Percentiles rank a stretch among this genome's conserved stretches.
phyloP scores from a whole-genome alignment of 768 basidiomycete species.

The Strobilomyces dryophilus region DNA sequence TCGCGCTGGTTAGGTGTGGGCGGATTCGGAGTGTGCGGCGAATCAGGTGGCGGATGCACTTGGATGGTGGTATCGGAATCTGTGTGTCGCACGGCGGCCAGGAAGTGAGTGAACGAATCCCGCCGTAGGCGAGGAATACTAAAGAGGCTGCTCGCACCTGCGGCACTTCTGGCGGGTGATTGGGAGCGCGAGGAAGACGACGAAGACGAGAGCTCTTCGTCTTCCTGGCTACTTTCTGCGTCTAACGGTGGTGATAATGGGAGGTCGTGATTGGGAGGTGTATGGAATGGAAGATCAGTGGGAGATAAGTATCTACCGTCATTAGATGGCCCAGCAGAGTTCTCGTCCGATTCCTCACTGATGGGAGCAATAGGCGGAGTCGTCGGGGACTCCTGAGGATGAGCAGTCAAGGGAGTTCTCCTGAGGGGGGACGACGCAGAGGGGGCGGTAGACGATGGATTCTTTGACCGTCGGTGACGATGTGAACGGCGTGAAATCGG shows the following conservation, averaged over 20 bases:
- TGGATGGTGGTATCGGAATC: slow-evolving; percentile 66
- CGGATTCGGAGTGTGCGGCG: slow-evolving; percentile 72
- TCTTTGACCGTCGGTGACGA: slow-evolving; percentile 54
- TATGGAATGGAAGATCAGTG: slow-evolving; percentile 60
- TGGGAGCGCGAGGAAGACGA: slow-evolving; percentile 48
- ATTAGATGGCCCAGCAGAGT: slow-evolving; percentile 48
- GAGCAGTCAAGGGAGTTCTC: slow-evolving; percentile 40
- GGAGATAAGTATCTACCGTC: slow-evolving; percentile 55
- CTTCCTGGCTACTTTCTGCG: slow-evolving; percentile 20
- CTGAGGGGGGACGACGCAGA: slow-evolving; percentile 66
- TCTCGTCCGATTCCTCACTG: slow-evolving; percentile 55
- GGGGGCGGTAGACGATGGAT: slow-evolving; percentile 33
- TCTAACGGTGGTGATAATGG: slow-evolving; percentile 37
- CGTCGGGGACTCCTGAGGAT: slow-evolving; percentile 46
- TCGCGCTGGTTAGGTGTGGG: slow-evolving; percentile 83
- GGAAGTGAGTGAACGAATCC: slow-evolving; percentile 64
- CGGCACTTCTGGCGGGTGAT: slow-evolving; percentile 49
- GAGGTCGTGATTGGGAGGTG: slow-evolving; percentile 44
- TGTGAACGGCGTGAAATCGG: slow-evolving; percentile 52
- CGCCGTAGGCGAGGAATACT: slow-evolving; percentile 64
- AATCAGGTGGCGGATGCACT: slow-evolving; percentile 76
- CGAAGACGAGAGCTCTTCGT: slow-evolving; percentile 26
- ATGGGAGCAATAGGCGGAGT: slow-evolving; percentile 77
- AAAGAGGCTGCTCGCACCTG: slow-evolving; percentile 86
- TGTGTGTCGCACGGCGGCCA: slow-evolving; percentile 54